Conservation (phyloP, 2,329 filamentous ascomycete species). For the Sordariomycetes sp. region DNA sequence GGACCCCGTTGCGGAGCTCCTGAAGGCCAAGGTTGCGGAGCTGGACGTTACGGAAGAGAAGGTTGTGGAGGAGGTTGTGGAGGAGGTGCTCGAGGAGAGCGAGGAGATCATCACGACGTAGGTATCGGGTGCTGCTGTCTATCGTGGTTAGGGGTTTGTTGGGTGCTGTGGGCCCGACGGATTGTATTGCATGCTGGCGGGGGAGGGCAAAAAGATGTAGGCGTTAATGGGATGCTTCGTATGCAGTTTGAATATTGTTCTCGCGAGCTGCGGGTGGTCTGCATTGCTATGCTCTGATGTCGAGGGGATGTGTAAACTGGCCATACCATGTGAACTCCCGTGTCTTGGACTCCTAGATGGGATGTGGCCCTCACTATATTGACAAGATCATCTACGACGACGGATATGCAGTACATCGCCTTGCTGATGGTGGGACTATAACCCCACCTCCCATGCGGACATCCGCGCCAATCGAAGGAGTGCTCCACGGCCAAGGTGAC, state of each 20-base stretch:
- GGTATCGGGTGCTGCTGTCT: not conserved
- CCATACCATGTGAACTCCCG: no score
- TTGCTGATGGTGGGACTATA: no score
- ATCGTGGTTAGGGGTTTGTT: not conserved
- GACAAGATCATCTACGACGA: no score
- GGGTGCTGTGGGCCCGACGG: not conserved
- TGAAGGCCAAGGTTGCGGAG: constrained; percentile 39
- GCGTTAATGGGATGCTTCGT: not conserved
- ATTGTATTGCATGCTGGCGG: not conserved
- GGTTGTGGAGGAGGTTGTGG: constrained; percentile 79
- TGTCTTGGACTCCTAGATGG: no score
- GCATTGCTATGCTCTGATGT: not conserved
- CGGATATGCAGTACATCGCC: no score
- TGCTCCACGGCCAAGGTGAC: no score
- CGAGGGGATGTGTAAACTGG: no score
- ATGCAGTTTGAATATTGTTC: not conserved
- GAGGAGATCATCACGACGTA: constrained; percentile 54
- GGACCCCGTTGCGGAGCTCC: constrained; percentile 48
- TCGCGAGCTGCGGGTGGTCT: not conserved
- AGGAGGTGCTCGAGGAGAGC: constrained; percentile 72
- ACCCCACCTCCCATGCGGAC: no score
- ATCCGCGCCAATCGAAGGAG: no score
- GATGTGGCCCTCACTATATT: no score
- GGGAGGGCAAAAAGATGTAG: not conserved
- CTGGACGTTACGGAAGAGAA: constrained; percentile 47